Base-by-base conservation (phyloP, 2,329 filamentous ascomycete genomes). In the Fonsecaea nubica region DNA sequence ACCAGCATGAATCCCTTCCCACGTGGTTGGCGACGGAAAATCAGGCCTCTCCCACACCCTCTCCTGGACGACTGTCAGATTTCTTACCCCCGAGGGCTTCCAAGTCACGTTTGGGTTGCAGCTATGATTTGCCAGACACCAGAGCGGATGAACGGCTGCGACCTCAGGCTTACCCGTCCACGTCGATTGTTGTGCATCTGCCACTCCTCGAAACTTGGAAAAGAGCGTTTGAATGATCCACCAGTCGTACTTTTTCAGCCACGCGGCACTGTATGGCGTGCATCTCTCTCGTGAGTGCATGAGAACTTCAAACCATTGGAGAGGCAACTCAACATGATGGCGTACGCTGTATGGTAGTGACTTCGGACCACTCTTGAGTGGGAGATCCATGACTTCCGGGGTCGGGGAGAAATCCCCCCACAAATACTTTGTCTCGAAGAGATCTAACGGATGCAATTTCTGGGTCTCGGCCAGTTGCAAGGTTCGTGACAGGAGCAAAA, bases 101-200 rank as follows among this genome's bases (percentile, higher is more conserved):
- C 95, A 99, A 3, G 87, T 87, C 45, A 98, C 93, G 77, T 97
- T 97, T 8, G 95, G 95, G 76, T 97, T 89, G 79, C 95, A 99
- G 77, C 93, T 92, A 77, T 99, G 95, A 75, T 99, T 99, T 33
- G 94, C 93, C 35, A 98, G 84, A 79, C 93, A 98, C 93, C 95
- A 99, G 72, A 96, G 88, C 1, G 94, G 93, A 79, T 98, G 93
- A 33, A 98, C 93, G 33, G 94, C 94, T 33, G 92, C 92, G 4
- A 97, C 90, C 74, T 98, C 95, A 0, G 95, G 94, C 9, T 92
- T 87, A 2, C 93, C 92, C 69, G 94, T 91, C 72, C 86, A 86
- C 0, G 85, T 85, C 68, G 87, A 92, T 72, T 95, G 89, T 45
- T 92, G 87, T 4, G 93, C 94, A 1, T 92, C 96, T 0, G 95